Base-by-base conservation (phyloP, 108 stramenopile species). In the Fragilaria radians region DNA sequence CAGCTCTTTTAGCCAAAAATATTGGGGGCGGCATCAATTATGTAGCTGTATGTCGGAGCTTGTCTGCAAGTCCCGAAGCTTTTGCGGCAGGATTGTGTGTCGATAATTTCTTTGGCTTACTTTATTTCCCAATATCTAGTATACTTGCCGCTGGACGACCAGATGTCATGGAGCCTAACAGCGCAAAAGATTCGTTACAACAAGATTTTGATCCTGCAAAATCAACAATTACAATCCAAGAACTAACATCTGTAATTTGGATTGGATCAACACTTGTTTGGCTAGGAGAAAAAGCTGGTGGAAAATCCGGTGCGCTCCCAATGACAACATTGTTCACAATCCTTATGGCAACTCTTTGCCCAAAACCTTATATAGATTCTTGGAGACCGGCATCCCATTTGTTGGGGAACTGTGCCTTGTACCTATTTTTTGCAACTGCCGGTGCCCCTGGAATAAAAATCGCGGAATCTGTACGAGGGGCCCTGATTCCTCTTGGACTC, bases 11-110 rank as follows among this genome's bases (percentile, higher is more conserved):
- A 66, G 83, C 89, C 52, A 91, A 91, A 52, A 91, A 91, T 47
- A 76, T 91, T 55, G 89, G 89, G 0, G 89, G 89, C 2, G 89
- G 89, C 9, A 83, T 91, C 58, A 91, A 91, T 59, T 91, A 91
- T 57, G 61, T 87, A 48, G 82, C 89, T 5, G 89, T 91, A 2
- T 82, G 78, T 51, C 52, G 77, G 28, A 33, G 25, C 1, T 34
- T 79, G 30, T 46, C 58, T 48, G 67, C 73, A 18, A 73, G 72
- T 62, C 5, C 45, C 18, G 69, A 74, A 23, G 82, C 86, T 19
- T 52, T 88, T 46, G 89, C 86, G n/a, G 86, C 86, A 19, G 78
- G 78, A 9, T 56, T 79, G 48, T 79, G 78, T 54, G 78, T 75
- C 21, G 89, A 91, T 57, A 91, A 91, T 66, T 62, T 91, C 7